These are phyloP conservation scores for Lavandula angustifolia DNA, from an alignment of 257 asterid genomes.

Conservation along the genomic window DNA sequence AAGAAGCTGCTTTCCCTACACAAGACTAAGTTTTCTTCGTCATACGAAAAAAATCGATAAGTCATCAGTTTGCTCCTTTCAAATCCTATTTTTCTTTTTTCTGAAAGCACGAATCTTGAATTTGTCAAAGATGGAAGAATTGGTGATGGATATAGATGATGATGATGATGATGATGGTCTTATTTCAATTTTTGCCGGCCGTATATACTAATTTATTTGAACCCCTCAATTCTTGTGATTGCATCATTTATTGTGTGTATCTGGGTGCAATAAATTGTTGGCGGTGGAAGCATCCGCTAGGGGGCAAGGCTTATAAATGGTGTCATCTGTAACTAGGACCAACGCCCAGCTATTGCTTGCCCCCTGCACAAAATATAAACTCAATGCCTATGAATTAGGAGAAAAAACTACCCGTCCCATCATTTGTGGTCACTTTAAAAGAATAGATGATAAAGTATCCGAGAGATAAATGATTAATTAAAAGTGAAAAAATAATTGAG, in stretches of 20 bases:
- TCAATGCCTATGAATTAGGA: too few relatives aligned
- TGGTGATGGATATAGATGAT: slow-evolving; percentile 17
- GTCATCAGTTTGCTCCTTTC: not conserved
- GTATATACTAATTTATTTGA: not conserved
- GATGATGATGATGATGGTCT: too few relatives aligned
- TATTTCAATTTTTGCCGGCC: too few relatives aligned
- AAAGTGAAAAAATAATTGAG: too few relatives aligned
- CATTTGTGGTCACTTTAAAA: too few relatives aligned
- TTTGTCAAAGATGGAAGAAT: not conserved
- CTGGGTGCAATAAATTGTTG: slow-evolving; percentile 23
- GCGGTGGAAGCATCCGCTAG: slow-evolving; percentile 34
- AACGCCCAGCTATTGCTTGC: slow-evolving; percentile 23
- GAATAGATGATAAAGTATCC: too few relatives aligned
- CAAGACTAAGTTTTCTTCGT: slow-evolving; percentile 48
- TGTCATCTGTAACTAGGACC: slow-evolving; percentile 36
- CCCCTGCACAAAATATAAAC: too few relatives aligned
- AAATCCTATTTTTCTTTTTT: not conserved
- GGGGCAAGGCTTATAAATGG: slow-evolving; percentile 30
- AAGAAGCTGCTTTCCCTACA: slow-evolving; percentile 54
- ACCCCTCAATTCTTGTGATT: not conserved
- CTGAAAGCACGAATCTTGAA: slow-evolving; percentile 16
- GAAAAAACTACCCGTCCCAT: too few relatives aligned
- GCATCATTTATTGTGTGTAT: not conserved
- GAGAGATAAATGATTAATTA: too few relatives aligned
- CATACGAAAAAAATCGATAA: not conserved